These are phyloP conservation scores for Ensete glaucum DNA, from an alignment of 176 grass and related monocot genomes.

Conservation along the genomic window DNA sequence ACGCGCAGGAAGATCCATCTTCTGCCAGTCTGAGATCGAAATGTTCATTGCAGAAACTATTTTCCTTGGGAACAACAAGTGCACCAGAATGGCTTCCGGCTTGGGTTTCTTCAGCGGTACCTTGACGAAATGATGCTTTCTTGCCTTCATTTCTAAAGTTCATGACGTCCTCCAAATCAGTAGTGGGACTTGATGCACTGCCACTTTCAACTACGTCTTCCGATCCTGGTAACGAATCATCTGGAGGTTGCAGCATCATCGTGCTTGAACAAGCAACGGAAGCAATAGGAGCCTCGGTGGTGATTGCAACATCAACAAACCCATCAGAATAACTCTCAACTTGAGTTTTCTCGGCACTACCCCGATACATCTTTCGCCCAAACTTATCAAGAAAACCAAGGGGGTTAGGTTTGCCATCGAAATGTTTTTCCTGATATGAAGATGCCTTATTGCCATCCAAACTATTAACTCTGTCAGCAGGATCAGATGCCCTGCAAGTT, in stretches of 20 bases:
- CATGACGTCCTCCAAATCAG: no score
- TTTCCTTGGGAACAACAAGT: conserved; percentile 23
- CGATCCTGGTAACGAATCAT: neutral
- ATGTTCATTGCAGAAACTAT: conserved; percentile 35
- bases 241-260: neutral
- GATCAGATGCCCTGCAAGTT: neutral
- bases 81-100: neutral
- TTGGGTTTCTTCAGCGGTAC: conserved; percentile 14
- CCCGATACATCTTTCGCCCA: conserved; percentile 34
- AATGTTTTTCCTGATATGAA: no score
- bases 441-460: neutral
- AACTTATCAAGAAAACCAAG: conserved; percentile 56
- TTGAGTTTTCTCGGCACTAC: conserved; percentile 19
- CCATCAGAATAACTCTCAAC: conserved; percentile 4
- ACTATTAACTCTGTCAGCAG: neutral
- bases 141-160: no score
- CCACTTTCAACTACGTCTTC: conserved; percentile 10
- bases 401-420: neutral
- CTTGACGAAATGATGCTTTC: conserved; percentile 14
- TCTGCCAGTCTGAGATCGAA: neutral
- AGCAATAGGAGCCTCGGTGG: no score
- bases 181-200: no score
- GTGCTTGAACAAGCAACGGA: no score
- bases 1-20: neutral
- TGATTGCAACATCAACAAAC: no score